Conservation (phyloP, 495 filamentous ascomycete genomes). For the Penicillium pulvis region DNA sequence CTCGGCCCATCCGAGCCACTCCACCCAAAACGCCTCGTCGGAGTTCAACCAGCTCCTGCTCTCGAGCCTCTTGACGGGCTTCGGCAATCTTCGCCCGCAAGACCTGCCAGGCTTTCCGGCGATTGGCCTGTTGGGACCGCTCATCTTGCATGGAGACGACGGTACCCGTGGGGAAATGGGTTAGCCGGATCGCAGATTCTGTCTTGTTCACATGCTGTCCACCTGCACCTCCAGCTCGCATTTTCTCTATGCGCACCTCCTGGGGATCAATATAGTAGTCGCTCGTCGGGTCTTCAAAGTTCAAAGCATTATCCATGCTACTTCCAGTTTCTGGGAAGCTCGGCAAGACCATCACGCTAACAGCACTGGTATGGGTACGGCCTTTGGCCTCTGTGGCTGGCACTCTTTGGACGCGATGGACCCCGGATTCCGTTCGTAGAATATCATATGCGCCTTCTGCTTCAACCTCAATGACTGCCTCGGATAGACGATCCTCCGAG, state of each 20-base stretch:
- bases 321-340: constrained; percentile 66
- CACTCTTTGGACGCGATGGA: constrained; percentile 92
- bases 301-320: constrained; percentile 53
- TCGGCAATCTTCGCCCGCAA: constrained; percentile 84
- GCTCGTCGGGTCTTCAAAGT: constrained; percentile 79
- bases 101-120: constrained; percentile 81
- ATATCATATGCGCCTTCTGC: constrained; percentile 73
- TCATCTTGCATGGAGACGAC: constrained; percentile 90
- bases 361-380: constrained; percentile 90
- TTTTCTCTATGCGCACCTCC: constrained; percentile 85
- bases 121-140: constrained; percentile 86
- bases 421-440: constrained; percentile 84
- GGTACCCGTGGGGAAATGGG: constrained; percentile 84
- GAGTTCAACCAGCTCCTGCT: constrained; percentile 74
- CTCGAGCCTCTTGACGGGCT: constrained; percentile 75
- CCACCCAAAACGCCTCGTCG: constrained; percentile 74
- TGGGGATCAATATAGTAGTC: constrained; percentile 87
- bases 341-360: constrained; percentile 86
- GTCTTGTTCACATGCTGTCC: constrained; percentile 99
- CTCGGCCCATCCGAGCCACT: constrained; percentile 77
- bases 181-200: constrained; percentile 91
- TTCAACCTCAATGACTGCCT: constrained; percentile 87
- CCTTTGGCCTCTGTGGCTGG: constrained; percentile 88
- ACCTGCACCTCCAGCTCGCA: constrained; percentile 89
- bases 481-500: constrained; percentile 64